These are phyloP conservation scores for Chara braunii DNA, from an alignment of 139 green algal species.

Conservation along the genomic window DNA sequence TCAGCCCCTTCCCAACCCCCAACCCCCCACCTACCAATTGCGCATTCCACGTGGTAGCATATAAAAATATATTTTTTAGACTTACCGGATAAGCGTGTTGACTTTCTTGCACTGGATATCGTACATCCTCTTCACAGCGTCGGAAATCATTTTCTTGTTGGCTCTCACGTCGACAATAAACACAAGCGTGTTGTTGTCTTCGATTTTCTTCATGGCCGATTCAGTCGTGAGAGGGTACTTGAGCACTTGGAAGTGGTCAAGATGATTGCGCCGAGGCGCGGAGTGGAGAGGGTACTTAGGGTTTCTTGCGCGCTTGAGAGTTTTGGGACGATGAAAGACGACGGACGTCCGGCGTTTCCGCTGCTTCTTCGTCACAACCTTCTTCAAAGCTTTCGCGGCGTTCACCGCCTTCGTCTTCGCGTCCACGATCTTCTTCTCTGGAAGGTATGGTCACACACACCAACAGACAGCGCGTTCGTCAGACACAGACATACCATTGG, in stretches of 20 bases:
- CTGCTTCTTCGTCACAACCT: slow-evolving; percentile 63
- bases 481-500: too few species aligned
- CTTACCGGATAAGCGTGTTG: slow-evolving; percentile 93
- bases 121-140: slow-evolving; percentile 86
- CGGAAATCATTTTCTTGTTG: slow-evolving; percentile 79
- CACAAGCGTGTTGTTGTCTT: slow-evolving; percentile 99
- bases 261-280: slow-evolving; percentile 33
- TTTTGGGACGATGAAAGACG: slow-evolving; percentile 77
- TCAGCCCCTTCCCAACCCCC: too few species aligned
- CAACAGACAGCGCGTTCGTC: too few species aligned
- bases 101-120: slow-evolving; percentile 96
- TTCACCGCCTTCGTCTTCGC: slow-evolving; percentile 59
- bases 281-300: slow-evolving; percentile 46
- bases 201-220: slow-evolving; percentile 99
- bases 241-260: slow-evolving; percentile 66
- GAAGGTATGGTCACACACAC: too few species aligned
- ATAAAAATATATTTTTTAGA: too few species aligned
- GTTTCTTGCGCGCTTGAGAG: slow-evolving; percentile 59
- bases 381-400: slow-evolving; percentile 88
- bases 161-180: slow-evolving; percentile 81
- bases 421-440: slow-evolving; percentile 22
- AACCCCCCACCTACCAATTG: too few species aligned
- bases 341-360: slow-evolving; percentile 43
- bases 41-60: too few species aligned
- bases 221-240: slow-evolving; percentile 97